Conservation (phyloP, 805 yeast species). For the Metschnikowia continentalis region DNA sequence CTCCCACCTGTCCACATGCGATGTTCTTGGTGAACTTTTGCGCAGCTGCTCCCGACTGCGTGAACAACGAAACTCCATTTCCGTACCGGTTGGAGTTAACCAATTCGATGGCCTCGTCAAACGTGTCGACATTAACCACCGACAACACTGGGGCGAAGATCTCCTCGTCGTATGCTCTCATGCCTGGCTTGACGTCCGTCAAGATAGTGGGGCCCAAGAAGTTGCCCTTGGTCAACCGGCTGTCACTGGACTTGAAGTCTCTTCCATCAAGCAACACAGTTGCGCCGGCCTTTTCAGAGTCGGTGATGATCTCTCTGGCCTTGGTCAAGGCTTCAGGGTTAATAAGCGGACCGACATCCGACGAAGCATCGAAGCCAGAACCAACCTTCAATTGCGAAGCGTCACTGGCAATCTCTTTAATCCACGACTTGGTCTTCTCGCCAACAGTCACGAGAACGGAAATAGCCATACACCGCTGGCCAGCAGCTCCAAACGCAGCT, state of each 20-base stretch:
- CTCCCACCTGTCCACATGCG: conserved; percentile 74
- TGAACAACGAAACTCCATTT: conserved; percentile 68
- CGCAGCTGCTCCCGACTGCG: conserved; percentile 65
- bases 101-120: conserved; percentile 64
- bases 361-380: conserved; percentile 59
- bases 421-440: conserved; percentile 53
- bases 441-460: conserved; percentile 73
- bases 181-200: conserved; percentile 58
- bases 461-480: conserved; percentile 80
- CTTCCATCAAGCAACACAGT: conserved; percentile 62
- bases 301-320: conserved; percentile 53
- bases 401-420: conserved; percentile 52
- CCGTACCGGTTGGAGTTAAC: conserved; percentile 60
- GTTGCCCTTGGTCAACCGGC: conserved; percentile 50
- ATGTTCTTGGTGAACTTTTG: conserved; percentile 65
- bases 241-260: conserved; percentile 36
- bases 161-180: conserved; percentile 70
- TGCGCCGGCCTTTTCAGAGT: conserved; percentile 59
- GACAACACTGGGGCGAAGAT: conserved; percentile 74
- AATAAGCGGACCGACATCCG: conserved; percentile 72
- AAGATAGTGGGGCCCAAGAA: conserved; percentile 70
- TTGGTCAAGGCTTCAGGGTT: conserved; percentile 53
- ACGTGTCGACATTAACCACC: conserved; percentile 56
- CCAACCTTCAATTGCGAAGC: conserved; percentile 57
- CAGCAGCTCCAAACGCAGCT: conserved; percentile 82